Base-by-base conservation (phyloP, 495 filamentous ascomycete species). In the Xylaria sp. region DNA sequence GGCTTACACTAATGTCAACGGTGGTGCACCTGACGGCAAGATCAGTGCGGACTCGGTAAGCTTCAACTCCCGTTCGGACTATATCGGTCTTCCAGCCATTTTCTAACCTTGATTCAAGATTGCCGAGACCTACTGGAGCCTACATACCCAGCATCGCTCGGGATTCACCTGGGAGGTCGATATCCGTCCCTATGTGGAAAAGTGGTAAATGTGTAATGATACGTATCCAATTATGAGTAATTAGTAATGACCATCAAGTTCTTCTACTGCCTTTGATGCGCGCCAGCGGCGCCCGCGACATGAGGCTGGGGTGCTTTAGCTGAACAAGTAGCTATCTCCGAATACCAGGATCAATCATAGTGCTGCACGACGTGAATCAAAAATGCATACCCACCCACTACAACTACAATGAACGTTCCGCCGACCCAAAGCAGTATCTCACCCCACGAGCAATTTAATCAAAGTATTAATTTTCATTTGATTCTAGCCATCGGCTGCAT, bases 101-200 rank as follows among this genome's bases (percentile, higher is more conserved):
- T 40, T 21, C 64, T 67, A 29, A 67, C 35, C 11, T 7, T 19
- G 33, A 5, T 43, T 37, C 9, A 35, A 95, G 92, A 97, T 97
- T 85, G 94, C 94, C 69, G 93, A 97, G 52, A 82, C 72, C 44
- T 97, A 97, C 75, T 97, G 93, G 94, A 83, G 90, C 81, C 77
- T 97, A 72, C 94, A 97, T 78, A 92, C 91, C 5, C 94, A 97
- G 83, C 92, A 91, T 11, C 84, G 88, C 63, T 91, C 91, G 11
- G 87, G 87, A 9, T 97, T 93, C 77, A 94, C 93, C 5, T 92
- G 90, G 76, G 93, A 97, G 84, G 77, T 97, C 74, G 94, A 97
- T 84, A 79, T 95, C 61, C 82, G 93, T 70, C 92, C 93, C 9
- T 91, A 88, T 79, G 84, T 93, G 46, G 93, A 95, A 85, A 94